Evolutionary conservation across 2,329 filamentous ascomycete species (phyloP).

Genomic region (Colletotrichum noveboracense): DNA sequence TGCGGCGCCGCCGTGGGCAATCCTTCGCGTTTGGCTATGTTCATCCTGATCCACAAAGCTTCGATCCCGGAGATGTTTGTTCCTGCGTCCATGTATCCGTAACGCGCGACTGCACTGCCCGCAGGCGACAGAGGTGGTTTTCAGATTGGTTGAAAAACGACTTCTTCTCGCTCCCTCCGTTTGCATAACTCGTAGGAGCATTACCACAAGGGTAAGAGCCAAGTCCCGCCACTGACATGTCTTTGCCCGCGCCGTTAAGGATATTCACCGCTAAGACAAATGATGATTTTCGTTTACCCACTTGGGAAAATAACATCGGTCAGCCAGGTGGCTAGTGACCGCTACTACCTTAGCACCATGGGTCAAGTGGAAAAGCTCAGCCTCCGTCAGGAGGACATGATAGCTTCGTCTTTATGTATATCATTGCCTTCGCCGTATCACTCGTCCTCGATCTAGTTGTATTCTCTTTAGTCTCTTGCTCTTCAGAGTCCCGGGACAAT

Average conservation of each 20-base stretch:
- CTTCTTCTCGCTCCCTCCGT: not conserved
- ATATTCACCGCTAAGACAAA: not conserved
- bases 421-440: too few relatives aligned
- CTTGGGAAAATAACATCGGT: not conserved
- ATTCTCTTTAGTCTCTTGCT: not conserved
- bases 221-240: not conserved
- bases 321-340: not conserved
- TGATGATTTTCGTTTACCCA: not conserved
- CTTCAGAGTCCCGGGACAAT: not conserved
- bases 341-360: not conserved
- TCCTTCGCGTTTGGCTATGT: not conserved
- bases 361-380: not conserved
- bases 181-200: not conserved
- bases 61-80: not conserved
- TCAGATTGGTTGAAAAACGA: not conserved
- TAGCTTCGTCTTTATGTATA: too few relatives aligned
- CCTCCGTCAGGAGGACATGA: not conserved
- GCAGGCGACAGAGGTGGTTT: not conserved
- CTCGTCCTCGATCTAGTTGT: too few relatives aligned
- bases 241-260: not conserved
- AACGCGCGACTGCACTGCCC: not conserved
- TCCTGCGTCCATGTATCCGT: not conserved
- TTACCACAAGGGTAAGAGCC: not conserved
- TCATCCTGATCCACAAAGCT: not conserved
- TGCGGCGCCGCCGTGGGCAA: not conserved